Conservation (phyloP, 805 yeast genomes). For the Tetrapisispora arboricola region DNA sequence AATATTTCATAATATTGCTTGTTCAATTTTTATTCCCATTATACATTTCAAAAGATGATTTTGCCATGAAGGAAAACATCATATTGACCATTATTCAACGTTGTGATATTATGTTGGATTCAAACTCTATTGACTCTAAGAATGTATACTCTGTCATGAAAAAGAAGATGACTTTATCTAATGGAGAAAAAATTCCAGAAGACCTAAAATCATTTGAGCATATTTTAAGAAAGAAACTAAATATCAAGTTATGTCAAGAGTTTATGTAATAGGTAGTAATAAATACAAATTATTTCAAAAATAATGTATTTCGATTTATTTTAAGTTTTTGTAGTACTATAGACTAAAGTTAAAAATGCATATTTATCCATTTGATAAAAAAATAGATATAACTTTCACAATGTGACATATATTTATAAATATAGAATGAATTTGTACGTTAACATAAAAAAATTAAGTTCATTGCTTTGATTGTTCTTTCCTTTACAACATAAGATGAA, state of each 20-base stretch:
- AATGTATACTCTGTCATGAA: slow-evolving; percentile 12
- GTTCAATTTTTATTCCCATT: slow-evolving; percentile 23
- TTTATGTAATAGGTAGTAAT: slow-evolving; percentile 15
- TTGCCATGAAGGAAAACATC: slow-evolving; percentile 14
- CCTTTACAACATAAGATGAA: too few relatives aligned
- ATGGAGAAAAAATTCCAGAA: slow-evolving; percentile 9
- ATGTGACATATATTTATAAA: too few relatives aligned
- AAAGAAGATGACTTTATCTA: not conserved
- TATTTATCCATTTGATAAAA: too few relatives aligned
- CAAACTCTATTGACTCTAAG: slow-evolving; percentile 9
- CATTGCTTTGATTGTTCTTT: too few relatives aligned
- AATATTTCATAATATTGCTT: slow-evolving; percentile 19
- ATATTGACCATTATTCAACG: slow-evolving; percentile 18
- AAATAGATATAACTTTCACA: too few relatives aligned
- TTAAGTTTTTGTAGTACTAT: too few relatives aligned
- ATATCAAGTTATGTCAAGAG: slow-evolving; percentile 24
- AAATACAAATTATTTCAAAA: too few relatives aligned
- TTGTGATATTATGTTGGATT: slow-evolving; percentile 17
- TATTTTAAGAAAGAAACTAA: slow-evolving; percentile 16
- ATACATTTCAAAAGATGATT: slow-evolving; percentile 13
- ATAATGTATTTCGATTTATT: too few relatives aligned
- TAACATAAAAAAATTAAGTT: too few relatives aligned
- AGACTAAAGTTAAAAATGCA: too few relatives aligned
- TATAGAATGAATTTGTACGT: too few relatives aligned
- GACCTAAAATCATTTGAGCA: slow-evolving; percentile 11